phyloP scores from a whole-genome alignment of 2,329 filamentous ascomycete genomes.

The Trichocomaceae sp. region DNA sequence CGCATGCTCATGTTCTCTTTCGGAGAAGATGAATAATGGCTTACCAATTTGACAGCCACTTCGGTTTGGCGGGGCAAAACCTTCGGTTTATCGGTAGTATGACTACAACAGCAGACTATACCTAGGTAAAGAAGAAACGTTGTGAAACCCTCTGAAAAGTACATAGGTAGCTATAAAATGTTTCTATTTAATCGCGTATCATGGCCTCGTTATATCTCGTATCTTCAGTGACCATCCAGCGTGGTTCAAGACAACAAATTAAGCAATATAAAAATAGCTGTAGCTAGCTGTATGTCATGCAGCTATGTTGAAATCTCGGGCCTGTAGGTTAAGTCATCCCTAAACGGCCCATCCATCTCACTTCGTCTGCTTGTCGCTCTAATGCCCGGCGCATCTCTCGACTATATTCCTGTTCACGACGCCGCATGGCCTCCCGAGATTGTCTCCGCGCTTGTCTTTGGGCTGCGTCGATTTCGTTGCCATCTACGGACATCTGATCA shows the following conservation, averaged over 20 bases:
- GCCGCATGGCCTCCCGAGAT: conserved; percentile 27
- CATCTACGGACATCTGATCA: conserved; percentile 19
- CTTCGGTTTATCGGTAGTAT: neutral
- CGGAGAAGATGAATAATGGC: neutral
- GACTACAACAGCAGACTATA: neutral
- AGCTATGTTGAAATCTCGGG: neutral
- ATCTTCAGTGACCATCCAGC: neutral
- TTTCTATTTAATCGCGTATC: neutral
- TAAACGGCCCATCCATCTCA: conserved; percentile 64
- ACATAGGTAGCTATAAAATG: neutral
- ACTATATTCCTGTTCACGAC: conserved; percentile 51
- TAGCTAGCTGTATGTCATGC: neutral
- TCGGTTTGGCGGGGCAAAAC: neutral
- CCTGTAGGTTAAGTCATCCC: conserved; percentile 36
- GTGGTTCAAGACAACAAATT: neutral
- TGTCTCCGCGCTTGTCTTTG: conserved; percentile 19
- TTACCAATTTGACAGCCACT: neutral
- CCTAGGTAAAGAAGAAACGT: neutral
- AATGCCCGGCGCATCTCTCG: conserved; percentile 67
- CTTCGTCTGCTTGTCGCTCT: conserved; percentile 70
- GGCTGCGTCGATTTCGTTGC: neutral
- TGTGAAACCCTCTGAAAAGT: neutral
- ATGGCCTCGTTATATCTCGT: neutral
- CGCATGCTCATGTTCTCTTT: neutral
- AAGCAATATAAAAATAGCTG: neutral